These are phyloP conservation scores for Parachaetomium inaequale DNA, from an alignment of 495 filamentous ascomycete genomes.

Conservation along the genomic window DNA sequence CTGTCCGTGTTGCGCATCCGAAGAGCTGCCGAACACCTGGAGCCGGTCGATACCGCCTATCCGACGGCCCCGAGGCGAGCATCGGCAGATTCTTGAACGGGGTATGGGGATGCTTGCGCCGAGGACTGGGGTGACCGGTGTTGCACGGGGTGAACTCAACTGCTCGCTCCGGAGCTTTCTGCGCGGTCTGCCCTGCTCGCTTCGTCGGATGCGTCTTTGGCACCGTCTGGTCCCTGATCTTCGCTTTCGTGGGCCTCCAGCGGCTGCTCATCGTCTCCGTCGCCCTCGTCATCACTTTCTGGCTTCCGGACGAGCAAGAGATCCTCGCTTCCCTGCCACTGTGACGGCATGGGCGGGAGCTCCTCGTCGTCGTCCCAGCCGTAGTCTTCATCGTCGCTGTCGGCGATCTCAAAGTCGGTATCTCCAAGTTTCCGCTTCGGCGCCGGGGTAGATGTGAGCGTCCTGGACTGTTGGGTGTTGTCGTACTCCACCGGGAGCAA, in stretches of 20 bases:
- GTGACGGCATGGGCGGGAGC: constrained; percentile 44
- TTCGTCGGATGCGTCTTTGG: neutral
- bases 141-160: neutral
- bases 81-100: neutral
- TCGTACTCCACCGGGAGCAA: constrained; percentile 28
- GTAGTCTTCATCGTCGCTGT: constrained; percentile 52
- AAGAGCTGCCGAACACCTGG: neutral
- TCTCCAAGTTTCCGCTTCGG: constrained; percentile 46
- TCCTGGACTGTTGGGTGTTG: constrained; percentile 25
- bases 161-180: neutral
- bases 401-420: constrained; percentile 45
- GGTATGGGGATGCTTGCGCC: neutral
- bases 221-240: neutral
- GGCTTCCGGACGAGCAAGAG: constrained; percentile 38
- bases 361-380: constrained; percentile 50
- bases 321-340: constrained; percentile 53
- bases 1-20: neutral
- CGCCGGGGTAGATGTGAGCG: constrained; percentile 29
- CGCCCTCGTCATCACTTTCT: constrained; percentile 30
- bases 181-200: neutral
- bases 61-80: neutral
- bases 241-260: constrained; percentile 4
- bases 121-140: neutral
- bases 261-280: constrained; percentile 25
- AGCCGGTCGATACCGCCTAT: neutral